phyloP scores from a whole-genome alignment of 2,329 filamentous ascomycete genomes.

The Venturia pyrina region DNA sequence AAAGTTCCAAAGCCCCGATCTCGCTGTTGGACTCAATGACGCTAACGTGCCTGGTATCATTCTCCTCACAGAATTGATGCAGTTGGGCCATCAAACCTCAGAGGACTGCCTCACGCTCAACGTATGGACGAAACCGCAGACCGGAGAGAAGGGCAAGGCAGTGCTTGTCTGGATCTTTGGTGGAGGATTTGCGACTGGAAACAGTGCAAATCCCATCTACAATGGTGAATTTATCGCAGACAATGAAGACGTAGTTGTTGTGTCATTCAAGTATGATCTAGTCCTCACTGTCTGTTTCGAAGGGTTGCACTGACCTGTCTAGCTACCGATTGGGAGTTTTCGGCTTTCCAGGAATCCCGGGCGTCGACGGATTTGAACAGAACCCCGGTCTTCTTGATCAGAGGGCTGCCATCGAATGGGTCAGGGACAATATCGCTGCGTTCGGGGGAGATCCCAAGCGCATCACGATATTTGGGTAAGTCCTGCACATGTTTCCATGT shows the following conservation, averaged over 20 bases:
- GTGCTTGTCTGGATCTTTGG: slow-evolving; percentile 11
- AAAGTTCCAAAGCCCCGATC: background rate
- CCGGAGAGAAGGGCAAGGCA: slow-evolving; percentile 7
- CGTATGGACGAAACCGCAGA: slow-evolving; percentile 12
- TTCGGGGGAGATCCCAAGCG: slow-evolving; percentile 17
- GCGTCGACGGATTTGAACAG: slow-evolving; percentile 8
- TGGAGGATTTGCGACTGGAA: slow-evolving; percentile 4
- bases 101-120: slow-evolving; percentile 12
- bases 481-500: background rate
- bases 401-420: slow-evolving; percentile 18
- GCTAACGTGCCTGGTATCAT: slow-evolving; percentile 3
- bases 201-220: slow-evolving; percentile 15
- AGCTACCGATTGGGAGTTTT: slow-evolving; percentile 7
- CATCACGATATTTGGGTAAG: slow-evolving; percentile 31
- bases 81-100: slow-evolving; percentile 2
- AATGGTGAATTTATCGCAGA: slow-evolving; percentile 22
- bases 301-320: too few species aligned
- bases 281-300: too few species aligned
- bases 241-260: slow-evolving; percentile 22
- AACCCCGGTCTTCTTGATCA: slow-evolving; percentile 19
- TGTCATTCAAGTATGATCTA: slow-evolving; percentile 18
- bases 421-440: slow-evolving; percentile 16
- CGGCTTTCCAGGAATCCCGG: slow-evolving; percentile 1
- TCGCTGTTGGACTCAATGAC: background rate
- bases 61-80: slow-evolving; percentile 2